Evolutionary conservation across 495 filamentous ascomycete species (phyloP), one percentile per base, ranked within the genome.

Genomic region (Trichoderma reesei): DNA sequence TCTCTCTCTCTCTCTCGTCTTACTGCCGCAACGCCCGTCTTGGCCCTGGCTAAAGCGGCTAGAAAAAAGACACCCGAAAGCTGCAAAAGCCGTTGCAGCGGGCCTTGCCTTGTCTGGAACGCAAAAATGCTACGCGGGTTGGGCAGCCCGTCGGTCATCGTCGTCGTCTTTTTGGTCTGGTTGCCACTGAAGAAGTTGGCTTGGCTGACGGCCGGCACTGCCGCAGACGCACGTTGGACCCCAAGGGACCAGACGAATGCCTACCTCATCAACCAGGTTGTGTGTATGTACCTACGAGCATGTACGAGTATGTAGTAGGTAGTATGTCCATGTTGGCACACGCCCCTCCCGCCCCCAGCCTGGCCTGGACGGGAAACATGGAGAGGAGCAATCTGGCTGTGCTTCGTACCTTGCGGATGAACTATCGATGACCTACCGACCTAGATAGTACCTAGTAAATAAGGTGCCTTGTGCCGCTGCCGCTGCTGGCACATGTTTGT

Each of bases 181-280:
- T 48, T 18, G 20, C 9, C 20, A 10, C 46, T 54, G 26, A 26
- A 20, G 8, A 56, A 20, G 26, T 20, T 26, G 26, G 44, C 4
- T 18, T 56, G 44, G n/a, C 44, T 56, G 51, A 56, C 51, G 51
- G 51, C 51, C 51, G 51, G 51, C 51, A 56, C 26, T 56, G 51
- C 51, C 51, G 51, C 51, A 34, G 26, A 56, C 0, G 14, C 42
- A 14, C 16, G 14, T 33, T 8, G n/a, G 18, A 48, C 20, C 44
- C 44, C 44, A 48, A 26, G 26, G 26, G 26, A n/a, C n/a, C n/a
- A n/a, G n/a, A 26, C 26, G 26, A 26, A 26, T 26, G 1, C 26
- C 26, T 26, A 26, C 26, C 26, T 26, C 26, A 26, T 26, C 26
- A 26, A 26, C 26, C 26, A 26, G 26, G 26, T 26, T 26, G 26